Base-by-base conservation (phyloP, 441 rosid genomes). In the Gossypium gossypioides region DNA sequence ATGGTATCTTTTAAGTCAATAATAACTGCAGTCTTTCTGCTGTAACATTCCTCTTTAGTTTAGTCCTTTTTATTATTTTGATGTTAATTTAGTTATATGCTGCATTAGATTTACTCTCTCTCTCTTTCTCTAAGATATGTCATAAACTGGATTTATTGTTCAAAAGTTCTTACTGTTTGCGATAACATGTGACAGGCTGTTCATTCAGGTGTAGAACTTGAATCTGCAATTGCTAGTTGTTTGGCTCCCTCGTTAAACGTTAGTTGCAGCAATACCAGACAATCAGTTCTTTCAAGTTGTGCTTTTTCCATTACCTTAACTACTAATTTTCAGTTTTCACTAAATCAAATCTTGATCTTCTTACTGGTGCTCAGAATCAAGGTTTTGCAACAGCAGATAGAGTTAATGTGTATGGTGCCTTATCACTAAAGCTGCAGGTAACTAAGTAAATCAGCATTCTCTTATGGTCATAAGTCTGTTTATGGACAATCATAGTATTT, bases 121-220 rank as follows among this genome's bases (percentile, higher is more conserved):
- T 24, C 24, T 25, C 34, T 62, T 3, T 10, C 62, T 58, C 71
- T 44, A 12, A 58, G 22, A 34, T 71, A 68, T 65, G 25, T 68
- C 16, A 72, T 29, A 7, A 63, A 34, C 51, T 67, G 42, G 58
- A 67, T 40, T 52, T 66, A 10, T 55, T 22, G 19, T 29, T 37
- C 42, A 29, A 25, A 24, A 21, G 29, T 62, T 61, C 16, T 51
- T 51, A 32, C 19, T 73, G 29, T 63, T 63, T 80, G 13, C 60
- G 34, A 55, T 46, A 42, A 71, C 64, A 63, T 76, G 62, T 56
- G 42, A 59, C 79, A 85, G 89, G 88, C 87, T 77, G 91, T 89
- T 68, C 91, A 89, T 77, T 87, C 90, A 63, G 91, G 89, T 75
- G 91, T 82, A 74, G 91, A 89, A 78, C 88, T 89, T 75, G 91